phyloP scores from a whole-genome alignment of 179 eudicot genomes.

The Pouteria campechiana region DNA sequence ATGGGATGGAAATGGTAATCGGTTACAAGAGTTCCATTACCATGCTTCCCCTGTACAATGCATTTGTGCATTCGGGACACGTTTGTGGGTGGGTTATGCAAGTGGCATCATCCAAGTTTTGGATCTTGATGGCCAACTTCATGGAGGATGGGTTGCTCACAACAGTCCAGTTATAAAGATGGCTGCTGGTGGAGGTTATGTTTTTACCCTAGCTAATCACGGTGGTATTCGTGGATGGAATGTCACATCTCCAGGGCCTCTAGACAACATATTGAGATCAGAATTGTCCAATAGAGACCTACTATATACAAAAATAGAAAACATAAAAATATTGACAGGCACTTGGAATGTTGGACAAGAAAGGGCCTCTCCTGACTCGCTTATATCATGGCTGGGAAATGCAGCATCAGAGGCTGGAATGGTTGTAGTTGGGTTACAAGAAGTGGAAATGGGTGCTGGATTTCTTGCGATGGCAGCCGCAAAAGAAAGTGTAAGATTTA shows the following conservation, averaged over 20 bases:
- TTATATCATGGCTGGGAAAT: slow-evolving; percentile 80
- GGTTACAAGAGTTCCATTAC: slow-evolving; percentile 59
- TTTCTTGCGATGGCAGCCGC: slow-evolving; percentile 97
- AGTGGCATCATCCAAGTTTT: slow-evolving; percentile 68
- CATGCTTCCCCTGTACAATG: slow-evolving; percentile 52
- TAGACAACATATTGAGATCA: slow-evolving; percentile 51
- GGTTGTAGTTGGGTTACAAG: slow-evolving; percentile 85
- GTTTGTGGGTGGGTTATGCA: slow-evolving; percentile 84
- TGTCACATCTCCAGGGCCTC: slow-evolving; percentile 70
- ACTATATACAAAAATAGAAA: slow-evolving; percentile 66
- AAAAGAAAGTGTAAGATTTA: slow-evolving; percentile 74
- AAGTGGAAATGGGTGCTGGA: slow-evolving; percentile 99
- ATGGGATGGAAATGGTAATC: slow-evolving; percentile 95
- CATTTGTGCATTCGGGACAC: slow-evolving; percentile 59
- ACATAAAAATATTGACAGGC: slow-evolving; percentile 70
- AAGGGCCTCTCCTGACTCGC: slow-evolving; percentile 83
- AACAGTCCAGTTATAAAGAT: slow-evolving; percentile 51
- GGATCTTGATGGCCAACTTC: slow-evolving; percentile 61
- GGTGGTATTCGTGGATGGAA: slow-evolving; percentile 97
- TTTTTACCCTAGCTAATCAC: slow-evolving; percentile 74
- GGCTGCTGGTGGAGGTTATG: slow-evolving; percentile 63
- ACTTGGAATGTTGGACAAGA: slow-evolving; percentile 97
- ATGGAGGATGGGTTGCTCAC: slow-evolving; percentile 83
- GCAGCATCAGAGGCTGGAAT: slow-evolving; percentile 61
- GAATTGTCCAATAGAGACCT: slow-evolving; percentile 76